Conservation (phyloP, 139 green algal species). For the Coelastrella sp. region DNA sequence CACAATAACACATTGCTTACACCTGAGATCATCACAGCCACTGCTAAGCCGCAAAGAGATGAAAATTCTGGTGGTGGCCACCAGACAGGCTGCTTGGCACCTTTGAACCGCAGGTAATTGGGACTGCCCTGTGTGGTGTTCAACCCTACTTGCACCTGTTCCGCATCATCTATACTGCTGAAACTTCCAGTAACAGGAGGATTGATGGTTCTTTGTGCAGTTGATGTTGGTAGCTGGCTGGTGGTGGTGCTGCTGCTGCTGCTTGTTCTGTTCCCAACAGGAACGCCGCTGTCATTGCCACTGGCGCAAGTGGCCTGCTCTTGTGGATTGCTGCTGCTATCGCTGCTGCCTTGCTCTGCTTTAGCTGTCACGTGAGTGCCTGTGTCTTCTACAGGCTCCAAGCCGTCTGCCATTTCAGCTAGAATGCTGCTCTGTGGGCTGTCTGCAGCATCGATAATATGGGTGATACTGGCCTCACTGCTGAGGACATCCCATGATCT, state of each 20-base stretch:
- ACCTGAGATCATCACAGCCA: background rate
- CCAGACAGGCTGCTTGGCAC: background rate
- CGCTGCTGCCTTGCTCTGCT: no score
- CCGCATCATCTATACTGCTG: conserved; percentile 40
- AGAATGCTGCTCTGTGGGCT: background rate
- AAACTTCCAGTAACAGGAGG: background rate
- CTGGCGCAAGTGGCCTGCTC: no score
- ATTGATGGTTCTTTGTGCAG: background rate
- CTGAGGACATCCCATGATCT: background rate
- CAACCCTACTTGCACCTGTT: background rate
- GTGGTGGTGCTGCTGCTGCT: conserved; percentile 7
- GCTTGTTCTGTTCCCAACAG: background rate
- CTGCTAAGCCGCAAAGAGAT: background rate
- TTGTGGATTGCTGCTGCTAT: no score
- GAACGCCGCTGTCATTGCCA: background rate
- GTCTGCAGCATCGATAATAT: background rate
- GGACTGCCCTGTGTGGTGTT: background rate
- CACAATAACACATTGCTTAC: conserved; percentile 14
- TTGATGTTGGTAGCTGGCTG: background rate
- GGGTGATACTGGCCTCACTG: background rate
- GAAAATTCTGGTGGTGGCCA: conserved; percentile 33
- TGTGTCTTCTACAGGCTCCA: no score
- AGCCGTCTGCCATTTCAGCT: no score
- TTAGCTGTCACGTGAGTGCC: no score
- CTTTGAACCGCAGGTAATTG: background rate